Evolutionary conservation across 1,284 basidiomycete genomes (phyloP).

Genomic region (Ustilago crameri): DNA sequence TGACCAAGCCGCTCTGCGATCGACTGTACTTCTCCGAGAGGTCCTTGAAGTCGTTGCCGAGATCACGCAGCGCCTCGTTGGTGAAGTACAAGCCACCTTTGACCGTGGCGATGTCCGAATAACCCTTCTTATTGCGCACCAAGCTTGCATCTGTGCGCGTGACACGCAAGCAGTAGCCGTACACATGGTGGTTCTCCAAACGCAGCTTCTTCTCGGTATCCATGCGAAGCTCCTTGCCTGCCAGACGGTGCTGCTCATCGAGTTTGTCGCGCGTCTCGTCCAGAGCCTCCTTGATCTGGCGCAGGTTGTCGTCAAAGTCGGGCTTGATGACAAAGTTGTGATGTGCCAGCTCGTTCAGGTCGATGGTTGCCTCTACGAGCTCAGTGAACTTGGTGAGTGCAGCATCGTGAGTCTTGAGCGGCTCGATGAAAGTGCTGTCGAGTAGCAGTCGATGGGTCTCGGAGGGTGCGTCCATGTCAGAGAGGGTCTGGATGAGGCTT

Average conservation of each 20-base stretch:
- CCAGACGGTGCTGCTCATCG: slow-evolving; percentile 82
- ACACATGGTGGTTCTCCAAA: slow-evolving; percentile 88
- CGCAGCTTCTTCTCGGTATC: slow-evolving; percentile 96
- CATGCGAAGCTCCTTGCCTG: slow-evolving; percentile 80
- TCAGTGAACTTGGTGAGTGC: slow-evolving; percentile 76
- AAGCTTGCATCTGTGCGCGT: slow-evolving; percentile 80
- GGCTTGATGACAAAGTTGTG: slow-evolving; percentile 94
- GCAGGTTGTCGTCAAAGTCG: slow-evolving; percentile 83
- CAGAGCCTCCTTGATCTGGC: slow-evolving; percentile 78
- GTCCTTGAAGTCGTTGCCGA: slow-evolving; percentile 81
- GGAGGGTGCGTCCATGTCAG: slow-evolving; percentile 69
- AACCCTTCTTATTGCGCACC: slow-evolving; percentile 78
- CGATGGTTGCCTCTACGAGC: slow-evolving; percentile 95
- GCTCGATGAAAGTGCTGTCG: slow-evolving; percentile 52
- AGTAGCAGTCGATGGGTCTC: slow-evolving; percentile 38
- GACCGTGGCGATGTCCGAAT: slow-evolving; percentile 84
- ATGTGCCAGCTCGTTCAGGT: slow-evolving; percentile 82
- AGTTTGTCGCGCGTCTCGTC: slow-evolving; percentile 80
- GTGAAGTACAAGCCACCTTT: slow-evolving; percentile 93
- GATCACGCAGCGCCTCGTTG: slow-evolving; percentile 79
- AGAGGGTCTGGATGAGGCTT: slow-evolving; percentile 75
- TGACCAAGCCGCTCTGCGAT: slow-evolving; percentile 85
- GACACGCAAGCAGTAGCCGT: slow-evolving; percentile 92
- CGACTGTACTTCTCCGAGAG: slow-evolving; percentile 78
- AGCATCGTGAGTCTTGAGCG: slow-evolving; percentile 37